A percentile compares a stretch with the other conserved stretches of the same genome.
Evolutionary conservation across 345 rosid species (phyloP).

Genomic region (Heritiera fomes): DNA sequence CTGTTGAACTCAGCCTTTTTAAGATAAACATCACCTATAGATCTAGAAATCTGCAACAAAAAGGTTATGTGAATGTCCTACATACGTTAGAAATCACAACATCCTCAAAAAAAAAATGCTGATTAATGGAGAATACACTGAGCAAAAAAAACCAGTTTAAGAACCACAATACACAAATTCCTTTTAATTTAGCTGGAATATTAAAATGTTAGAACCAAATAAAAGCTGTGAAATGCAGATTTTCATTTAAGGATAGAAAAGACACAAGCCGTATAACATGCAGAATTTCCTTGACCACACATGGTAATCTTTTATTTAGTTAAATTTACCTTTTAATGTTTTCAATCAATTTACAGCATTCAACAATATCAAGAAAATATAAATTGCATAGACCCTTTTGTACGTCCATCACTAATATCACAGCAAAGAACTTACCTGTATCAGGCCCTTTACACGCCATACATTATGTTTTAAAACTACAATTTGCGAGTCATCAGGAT

Average conservation of each 20-base stretch:
- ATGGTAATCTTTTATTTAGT: not conserved
- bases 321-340: not conserved
- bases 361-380: not conserved
- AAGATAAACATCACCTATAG: slow-evolving; percentile 85
- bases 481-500: slow-evolving; percentile 86
- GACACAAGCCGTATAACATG: not conserved
- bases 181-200: not conserved
- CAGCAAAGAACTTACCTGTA: slow-evolving; percentile 60
- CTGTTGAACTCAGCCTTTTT: slow-evolving; percentile 85
- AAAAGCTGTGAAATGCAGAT: not conserved
- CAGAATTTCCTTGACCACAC: not conserved
- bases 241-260: not conserved
- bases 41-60: slow-evolving; percentile 71
- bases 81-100: not conserved
- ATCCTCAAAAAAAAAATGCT: not conserved
- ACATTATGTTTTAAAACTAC: slow-evolving; percentile 91
- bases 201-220: not conserved
- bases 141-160: not conserved
- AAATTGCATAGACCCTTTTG: not conserved
- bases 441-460: slow-evolving; percentile 97
- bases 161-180: not conserved
- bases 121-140: not conserved
- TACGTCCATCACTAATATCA: not conserved
- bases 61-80: not conserved
- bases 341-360: not conserved